A percentile compares a stretch with the other conserved stretches of the same genome.
Evolutionary conservation across 352 stramenopile genomes (phyloP).

Genomic region (Phytophthora palmivora): DNA sequence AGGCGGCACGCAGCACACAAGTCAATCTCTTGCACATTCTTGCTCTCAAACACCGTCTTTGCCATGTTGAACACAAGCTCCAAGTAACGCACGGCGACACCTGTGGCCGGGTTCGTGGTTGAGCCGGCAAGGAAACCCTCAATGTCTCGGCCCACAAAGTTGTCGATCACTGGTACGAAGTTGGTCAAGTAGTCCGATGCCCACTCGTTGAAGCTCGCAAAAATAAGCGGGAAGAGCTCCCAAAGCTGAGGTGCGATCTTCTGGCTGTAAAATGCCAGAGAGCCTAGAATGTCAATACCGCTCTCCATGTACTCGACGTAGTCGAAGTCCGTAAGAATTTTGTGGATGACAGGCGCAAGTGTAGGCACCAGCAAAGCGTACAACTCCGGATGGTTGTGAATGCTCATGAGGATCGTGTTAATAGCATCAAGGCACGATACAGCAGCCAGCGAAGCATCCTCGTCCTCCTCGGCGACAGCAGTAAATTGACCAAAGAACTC

Average conservation of each 20-base stretch:
- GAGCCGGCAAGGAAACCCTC: slow-evolving; percentile 72
- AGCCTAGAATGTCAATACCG: slow-evolving; percentile 95
- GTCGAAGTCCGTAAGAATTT: slow-evolving; percentile 95
- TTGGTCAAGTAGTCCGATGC: slow-evolving; percentile 97
- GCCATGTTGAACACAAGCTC: slow-evolving; percentile 87
- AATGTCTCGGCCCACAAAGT: slow-evolving; percentile 93
- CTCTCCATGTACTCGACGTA: slow-evolving; percentile 98
- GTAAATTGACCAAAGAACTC: slow-evolving; percentile 96
- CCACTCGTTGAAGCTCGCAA: slow-evolving; percentile 95
- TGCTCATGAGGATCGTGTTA: slow-evolving; percentile 87
- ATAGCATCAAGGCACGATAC: slow-evolving; percentile 89
- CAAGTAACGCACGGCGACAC: slow-evolving; percentile 65
- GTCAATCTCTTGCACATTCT: slow-evolving; percentile 71
- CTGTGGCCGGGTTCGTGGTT: slow-evolving; percentile 48
- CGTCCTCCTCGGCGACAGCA: slow-evolving; percentile 91
- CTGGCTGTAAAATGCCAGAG: slow-evolving; percentile 95
- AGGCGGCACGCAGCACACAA: slow-evolving; percentile 76
- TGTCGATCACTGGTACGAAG: slow-evolving; percentile 96
- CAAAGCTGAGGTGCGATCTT: slow-evolving; percentile 94
- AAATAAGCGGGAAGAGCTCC: slow-evolving; percentile 97
- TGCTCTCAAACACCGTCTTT: slow-evolving; percentile 73
- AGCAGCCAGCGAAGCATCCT: slow-evolving; percentile 96
- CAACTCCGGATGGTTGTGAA: slow-evolving; percentile 84
- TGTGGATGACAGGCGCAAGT: slow-evolving; percentile 95
- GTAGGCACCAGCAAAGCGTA: slow-evolving; percentile 93